A percentile compares a stretch with the other conserved stretches of the same genome.
These are phyloP conservation scores for Colletotrichum sp. DNA, from an alignment of 2,329 filamentous ascomycete species.

Conservation along the genomic window DNA sequence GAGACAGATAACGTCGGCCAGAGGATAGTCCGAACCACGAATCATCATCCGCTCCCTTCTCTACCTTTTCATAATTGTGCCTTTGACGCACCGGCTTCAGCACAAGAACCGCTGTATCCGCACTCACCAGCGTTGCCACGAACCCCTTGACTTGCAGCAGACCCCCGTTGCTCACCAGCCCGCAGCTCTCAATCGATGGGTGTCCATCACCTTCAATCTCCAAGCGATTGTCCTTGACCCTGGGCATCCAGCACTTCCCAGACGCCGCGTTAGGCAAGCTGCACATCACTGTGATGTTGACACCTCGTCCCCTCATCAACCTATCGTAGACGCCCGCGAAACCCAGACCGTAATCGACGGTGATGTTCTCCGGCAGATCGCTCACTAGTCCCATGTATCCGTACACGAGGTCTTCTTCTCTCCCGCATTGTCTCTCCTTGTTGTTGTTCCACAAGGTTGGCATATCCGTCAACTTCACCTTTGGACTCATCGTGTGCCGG, in stretches of 20 bases:
- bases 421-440: background rate
- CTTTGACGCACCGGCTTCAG: background rate
- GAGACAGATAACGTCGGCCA: background rate
- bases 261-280: background rate
- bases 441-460: background rate
- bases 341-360: background rate
- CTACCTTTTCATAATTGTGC: background rate
- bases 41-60: background rate
- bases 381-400: background rate
- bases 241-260: background rate
- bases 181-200: background rate
- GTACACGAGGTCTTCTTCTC: background rate
- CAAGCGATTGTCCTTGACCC: background rate
- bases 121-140: background rate
- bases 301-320: background rate
- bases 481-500: background rate
- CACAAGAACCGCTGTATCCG: background rate
- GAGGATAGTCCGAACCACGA: background rate
- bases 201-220: background rate
- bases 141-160: background rate
- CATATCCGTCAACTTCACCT: background rate
- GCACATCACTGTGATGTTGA: background rate
- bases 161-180: background rate
- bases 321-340: background rate
- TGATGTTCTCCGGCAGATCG: background rate